Evolutionary conservation across 768 basidiomycete genomes (phyloP), one percentile per base, ranked within the genome.

Genomic region (Jaapia argillacea): DNA sequence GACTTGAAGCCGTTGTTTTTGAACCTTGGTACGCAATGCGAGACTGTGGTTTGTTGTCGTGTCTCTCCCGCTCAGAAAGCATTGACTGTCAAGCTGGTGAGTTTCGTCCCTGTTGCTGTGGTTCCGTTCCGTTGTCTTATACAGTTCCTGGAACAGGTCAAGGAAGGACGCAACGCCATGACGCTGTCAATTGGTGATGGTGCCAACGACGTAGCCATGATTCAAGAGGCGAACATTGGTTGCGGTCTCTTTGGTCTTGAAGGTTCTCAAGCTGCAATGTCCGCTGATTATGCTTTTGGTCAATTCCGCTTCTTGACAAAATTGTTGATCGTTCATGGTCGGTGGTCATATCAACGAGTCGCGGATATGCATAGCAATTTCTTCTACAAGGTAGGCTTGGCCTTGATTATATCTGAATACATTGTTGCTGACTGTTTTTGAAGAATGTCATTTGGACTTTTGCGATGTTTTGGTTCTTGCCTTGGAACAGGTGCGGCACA

Each of bases 201-300:
- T 43, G 94, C 94, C 13, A 98, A 98, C 56, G 94, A 98, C 56
- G 94, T 98, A 20, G 92, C 93, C 4, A 98, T 98, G 94, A 98
- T 98, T 46, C 94, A 98, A 58, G 94, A 94, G 56, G 94, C 94
- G n/a, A 92, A 98, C 59, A 84, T 98, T 51, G 94, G 94, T 3
- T 89, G 92, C 56, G 94, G 94, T 18, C 67, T 98, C 22, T 77
- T 89, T 52, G 94, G 94, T 36, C 74, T 93, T 27, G 94, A 98
- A 60, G 94, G 94, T 40, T 93, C 91, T 18, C 94, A 98, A 61
- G 94, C 94, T 24, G 93, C 94, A 39, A 97, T 97, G 93, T 96
- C 92, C 4, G 94, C 94, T 4, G 94, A 98, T 59, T 97, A 96
- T 54, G 94, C 94, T 1, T 93, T 98, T 65, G 94, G 90, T 1